Conservation (phyloP, 169 alveolate genomes). For the Cystoisospora suis region DNA sequence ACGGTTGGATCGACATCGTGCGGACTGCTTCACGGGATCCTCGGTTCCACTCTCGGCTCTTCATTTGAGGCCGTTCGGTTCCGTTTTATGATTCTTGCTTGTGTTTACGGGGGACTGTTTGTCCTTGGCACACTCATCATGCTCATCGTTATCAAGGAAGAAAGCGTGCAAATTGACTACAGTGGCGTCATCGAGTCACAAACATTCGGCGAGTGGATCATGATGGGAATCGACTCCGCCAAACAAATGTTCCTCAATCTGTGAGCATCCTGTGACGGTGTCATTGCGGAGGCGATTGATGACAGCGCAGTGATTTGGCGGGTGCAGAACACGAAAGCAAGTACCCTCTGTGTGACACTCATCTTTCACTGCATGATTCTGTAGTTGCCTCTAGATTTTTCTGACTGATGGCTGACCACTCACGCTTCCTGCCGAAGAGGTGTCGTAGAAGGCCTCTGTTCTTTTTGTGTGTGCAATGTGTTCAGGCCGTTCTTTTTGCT, state of each 20-base stretch:
- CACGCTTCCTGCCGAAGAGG: too few relatives aligned
- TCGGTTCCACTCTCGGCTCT: conserved; percentile 43
- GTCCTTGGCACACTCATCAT: conserved; percentile 26
- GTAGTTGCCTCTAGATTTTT: too few relatives aligned
- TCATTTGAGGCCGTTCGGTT: conserved; percentile 42
- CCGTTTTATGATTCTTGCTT: conserved; percentile 20
- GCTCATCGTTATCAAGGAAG: conserved; percentile 45
- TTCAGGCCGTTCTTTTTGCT: conserved; percentile 47
- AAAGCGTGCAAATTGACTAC: conserved; percentile 33
- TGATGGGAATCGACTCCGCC: conserved; percentile 35
- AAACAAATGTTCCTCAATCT: conserved; percentile 48
- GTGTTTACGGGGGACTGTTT: conserved; percentile 44
- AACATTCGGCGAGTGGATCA: conserved; percentile 43
- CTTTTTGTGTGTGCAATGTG: too few relatives aligned
- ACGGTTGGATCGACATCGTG: conserved; percentile 53
- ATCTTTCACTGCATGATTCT: too few relatives aligned
- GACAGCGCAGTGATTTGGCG: too few relatives aligned
- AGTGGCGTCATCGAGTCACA: conserved; percentile 10
- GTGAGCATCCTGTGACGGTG: not conserved
- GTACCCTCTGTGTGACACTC: too few relatives aligned
- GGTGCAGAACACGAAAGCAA: too few relatives aligned
- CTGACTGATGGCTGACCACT: too few relatives aligned
- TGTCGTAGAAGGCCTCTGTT: too few relatives aligned
- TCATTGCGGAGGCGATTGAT: too few relatives aligned
- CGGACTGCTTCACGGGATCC: conserved; percentile 46